Evolutionary conservation across 208 protist species (phyloP), one percentile per base, ranked within the genome.

Genomic region (Trypanosoma caninum): DNA sequence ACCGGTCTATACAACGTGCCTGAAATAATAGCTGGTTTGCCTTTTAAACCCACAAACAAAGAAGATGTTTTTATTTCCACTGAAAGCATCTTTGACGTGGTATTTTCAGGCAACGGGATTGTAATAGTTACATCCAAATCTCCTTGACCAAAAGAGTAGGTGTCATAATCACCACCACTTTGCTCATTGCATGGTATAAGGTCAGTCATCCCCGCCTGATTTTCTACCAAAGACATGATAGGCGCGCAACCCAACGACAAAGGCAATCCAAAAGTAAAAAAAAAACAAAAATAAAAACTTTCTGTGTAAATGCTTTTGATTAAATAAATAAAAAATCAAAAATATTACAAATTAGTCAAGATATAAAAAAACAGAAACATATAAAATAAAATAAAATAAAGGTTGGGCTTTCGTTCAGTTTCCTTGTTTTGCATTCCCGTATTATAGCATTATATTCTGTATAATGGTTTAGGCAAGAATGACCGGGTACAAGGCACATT

Each of bases 141-240:
- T 14, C 58, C 79, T 67, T 95, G 89, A 0, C 74, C 78, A 65
- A 92, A 95, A 2, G 68, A 78, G 59, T 95, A 95, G 10, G 54
- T 55, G 0, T 72, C 62, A 54, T 95, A 93, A 69, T 87, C 73
- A n/a, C 86, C 84, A 34, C 89, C 89, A 51, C 82, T 93, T 42
- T 80, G 61, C 11, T 89, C 82, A 66, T 92, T 95, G 55, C 84
- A 89, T 18, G 84, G 73, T 48, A 95, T 53, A 23, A 94, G 62
- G 53, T 90, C 72, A 3, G 57, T 80, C 56, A 91, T 79, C 9
- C 74, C 82, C 34, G 69, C 65, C 46, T 91, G 88, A 37, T 56
- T 70, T 27, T 80, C 76, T 23, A 86, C 72, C 31, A 87, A 55
- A 22, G 79, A 80, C 79, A 89, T 89, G 8, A 23, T 61, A 5